These are phyloP conservation scores for Bipolaris gigantea DNA, from an alignment of 2,329 filamentous ascomycete genomes.

Conservation along the genomic window DNA sequence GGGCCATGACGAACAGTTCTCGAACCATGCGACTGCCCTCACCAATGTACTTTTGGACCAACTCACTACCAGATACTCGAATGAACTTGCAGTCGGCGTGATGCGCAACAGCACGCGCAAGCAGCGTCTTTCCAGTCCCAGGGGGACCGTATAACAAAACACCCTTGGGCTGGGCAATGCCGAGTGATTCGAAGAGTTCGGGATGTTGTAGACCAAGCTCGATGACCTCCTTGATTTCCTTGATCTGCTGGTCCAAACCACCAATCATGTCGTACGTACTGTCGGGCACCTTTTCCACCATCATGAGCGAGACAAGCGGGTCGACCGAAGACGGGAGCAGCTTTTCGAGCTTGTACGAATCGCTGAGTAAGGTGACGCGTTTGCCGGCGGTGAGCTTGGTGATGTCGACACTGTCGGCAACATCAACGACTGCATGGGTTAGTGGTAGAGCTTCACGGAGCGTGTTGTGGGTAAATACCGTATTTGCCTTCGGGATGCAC, in stretches of 20 bases:
- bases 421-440: conserved; percentile 75
- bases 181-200: conserved; percentile 97
- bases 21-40: conserved; percentile 98
- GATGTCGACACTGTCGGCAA: conserved; percentile 92
- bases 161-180: conserved; percentile 97
- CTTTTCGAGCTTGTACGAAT: conserved; percentile 98
- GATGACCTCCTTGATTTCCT: conserved; percentile 99
- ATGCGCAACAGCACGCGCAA: conserved; percentile 94
- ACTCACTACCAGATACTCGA: conserved; percentile 89
- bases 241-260: conserved; percentile 97
- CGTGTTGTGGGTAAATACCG: conserved; percentile 60
- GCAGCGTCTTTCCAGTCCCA: conserved; percentile 93
- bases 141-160: conserved; percentile 95
- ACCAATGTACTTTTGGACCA: conserved; percentile 99
- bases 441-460: not conserved
- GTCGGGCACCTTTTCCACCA: conserved; percentile 99
- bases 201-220: conserved; percentile 98
- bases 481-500: conserved; percentile 99
- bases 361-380: conserved; percentile 92
- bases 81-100: conserved; percentile 99
- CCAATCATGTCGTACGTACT: conserved; percentile 99
- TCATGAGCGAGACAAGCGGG: conserved; percentile 98
- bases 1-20: conserved; percentile 98
- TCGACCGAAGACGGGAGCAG: conserved; percentile 98
- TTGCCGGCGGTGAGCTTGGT: conserved; percentile 95